Percentiles rank a stretch among this genome's conserved stretches.
Evolutionary conservation across 1,284 basidiomycete species (phyloP).

Genomic region (Moesziomyces aphidis): DNA sequence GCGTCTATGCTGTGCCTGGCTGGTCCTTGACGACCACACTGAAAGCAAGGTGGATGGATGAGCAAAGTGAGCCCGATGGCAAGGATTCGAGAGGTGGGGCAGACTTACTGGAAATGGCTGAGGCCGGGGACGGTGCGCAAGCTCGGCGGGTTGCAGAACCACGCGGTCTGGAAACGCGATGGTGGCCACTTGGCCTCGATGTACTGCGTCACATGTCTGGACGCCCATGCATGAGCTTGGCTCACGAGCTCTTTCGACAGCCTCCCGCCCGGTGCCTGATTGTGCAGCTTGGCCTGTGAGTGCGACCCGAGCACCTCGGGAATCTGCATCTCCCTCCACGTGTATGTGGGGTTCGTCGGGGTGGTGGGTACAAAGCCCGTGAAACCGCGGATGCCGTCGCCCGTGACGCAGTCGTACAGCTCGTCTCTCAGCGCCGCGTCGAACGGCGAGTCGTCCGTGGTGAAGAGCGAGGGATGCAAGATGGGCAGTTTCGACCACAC

Average conservation of each 20-base stretch:
- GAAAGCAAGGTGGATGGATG: slow-evolving; percentile 74
- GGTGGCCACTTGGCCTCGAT: slow-evolving; percentile 27
- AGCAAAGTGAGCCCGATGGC: not conserved
- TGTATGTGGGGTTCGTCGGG: slow-evolving; percentile 6
- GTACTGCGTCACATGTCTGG: slow-evolving; percentile 28
- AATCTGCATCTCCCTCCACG: not conserved
- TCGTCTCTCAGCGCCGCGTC: slow-evolving; percentile 6
- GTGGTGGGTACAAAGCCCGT: slow-evolving; percentile 25
- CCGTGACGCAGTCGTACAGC: slow-evolving; percentile 45
- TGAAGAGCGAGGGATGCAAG: slow-evolving; percentile 37
- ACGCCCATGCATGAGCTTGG: slow-evolving; percentile 47
- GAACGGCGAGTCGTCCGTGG: slow-evolving; percentile 30
- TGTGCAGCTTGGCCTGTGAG: slow-evolving; percentile 20
- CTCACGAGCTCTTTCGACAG: slow-evolving; percentile 5
- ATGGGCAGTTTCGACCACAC: slow-evolving; percentile 55
- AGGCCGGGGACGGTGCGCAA: slow-evolving; percentile 48
- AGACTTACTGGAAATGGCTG: slow-evolving; percentile 52
- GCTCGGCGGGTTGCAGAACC: slow-evolving; percentile 55
- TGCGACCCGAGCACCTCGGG: slow-evolving; percentile 14
- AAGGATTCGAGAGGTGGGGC: slow-evolving; percentile 70
- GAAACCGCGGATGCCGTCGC: slow-evolving; percentile 56
- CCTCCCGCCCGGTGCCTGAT: not conserved
- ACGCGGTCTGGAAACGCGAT: slow-evolving; percentile 39
- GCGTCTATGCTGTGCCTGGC: not conserved
- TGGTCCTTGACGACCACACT: slow-evolving; percentile 79